Conservation (phyloP, 2,329 filamentous ascomycete genomes). For the Teratosphaeria nubilosa region DNA sequence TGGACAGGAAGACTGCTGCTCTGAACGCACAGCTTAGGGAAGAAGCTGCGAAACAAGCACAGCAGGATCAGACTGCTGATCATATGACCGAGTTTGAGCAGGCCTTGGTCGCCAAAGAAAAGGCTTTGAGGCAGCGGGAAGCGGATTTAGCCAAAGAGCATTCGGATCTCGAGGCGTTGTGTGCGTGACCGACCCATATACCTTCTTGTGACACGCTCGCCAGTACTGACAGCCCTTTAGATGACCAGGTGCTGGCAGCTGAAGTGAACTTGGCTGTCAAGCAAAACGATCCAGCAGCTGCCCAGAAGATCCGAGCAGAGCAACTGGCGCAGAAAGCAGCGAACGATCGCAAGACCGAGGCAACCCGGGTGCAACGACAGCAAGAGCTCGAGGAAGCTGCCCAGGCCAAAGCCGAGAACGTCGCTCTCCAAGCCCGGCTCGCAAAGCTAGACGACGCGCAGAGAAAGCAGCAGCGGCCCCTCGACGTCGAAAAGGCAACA, state of each 20-base stretch:
- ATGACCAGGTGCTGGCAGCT: constrained; percentile 4
- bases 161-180: background rate
- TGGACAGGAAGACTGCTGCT: background rate
- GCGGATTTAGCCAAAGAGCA: constrained; percentile 4
- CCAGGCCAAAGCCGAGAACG: constrained; percentile 1
- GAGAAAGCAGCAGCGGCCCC: background rate
- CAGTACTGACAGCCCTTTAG: no score
- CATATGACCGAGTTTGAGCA: background rate
- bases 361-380: constrained; percentile 1
- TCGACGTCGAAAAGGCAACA: constrained; percentile 1
- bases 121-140: constrained; percentile 1
- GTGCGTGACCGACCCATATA: no score
- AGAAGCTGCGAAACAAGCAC: background rate
- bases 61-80: constrained; percentile 1
- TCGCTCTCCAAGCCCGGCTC: background rate
- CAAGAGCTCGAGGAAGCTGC: constrained; percentile 1
- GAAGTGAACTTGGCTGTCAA: constrained; percentile 2
- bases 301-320: constrained; percentile 1
- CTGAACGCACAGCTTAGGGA: constrained; percentile 1
- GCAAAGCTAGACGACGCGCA: background rate
- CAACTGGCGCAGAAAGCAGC: background rate
- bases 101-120: background rate
- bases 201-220: no score
- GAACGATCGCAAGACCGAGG: constrained; percentile 5
- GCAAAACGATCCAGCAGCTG: background rate